These are phyloP conservation scores for Lactarius hatsudake DNA, from an alignment of 768 basidiomycete species.

Conservation along the genomic window DNA sequence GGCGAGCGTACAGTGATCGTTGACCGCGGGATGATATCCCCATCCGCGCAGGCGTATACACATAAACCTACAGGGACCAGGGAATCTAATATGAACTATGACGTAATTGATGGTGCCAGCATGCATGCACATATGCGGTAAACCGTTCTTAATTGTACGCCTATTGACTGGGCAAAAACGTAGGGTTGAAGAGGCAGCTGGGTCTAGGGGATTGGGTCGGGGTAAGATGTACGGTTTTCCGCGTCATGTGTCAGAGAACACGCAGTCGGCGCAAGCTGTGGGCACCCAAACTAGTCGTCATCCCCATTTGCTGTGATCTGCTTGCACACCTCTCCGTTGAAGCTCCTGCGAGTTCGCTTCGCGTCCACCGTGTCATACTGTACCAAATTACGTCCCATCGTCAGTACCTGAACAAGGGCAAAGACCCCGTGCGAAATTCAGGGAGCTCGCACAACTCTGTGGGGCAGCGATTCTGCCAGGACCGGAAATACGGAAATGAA, in stretches of 20 bases:
- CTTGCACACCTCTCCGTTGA: neutral
- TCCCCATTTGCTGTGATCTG: conserved; percentile 7
- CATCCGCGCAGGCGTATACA: neutral
- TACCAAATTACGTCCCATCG: neutral
- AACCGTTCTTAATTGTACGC: neutral
- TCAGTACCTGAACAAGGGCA: neutral
- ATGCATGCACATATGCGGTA: neutral
- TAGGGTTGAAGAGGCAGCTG: neutral
- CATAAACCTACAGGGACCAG: neutral
- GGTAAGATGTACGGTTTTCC: neutral
- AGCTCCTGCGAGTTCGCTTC: neutral
- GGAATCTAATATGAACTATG: conserved; percentile 10
- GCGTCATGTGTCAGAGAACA: neutral
- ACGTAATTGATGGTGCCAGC: neutral
- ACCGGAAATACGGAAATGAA: conserved; percentile 8
- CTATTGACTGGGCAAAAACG: conserved; percentile 8
- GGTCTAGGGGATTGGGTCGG: conserved; percentile 5
- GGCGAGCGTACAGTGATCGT: neutral
- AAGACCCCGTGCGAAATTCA: conserved; percentile 1
- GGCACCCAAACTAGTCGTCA: neutral
- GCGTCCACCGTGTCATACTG: neutral
- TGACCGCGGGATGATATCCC: neutral
- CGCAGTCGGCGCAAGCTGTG: neutral
- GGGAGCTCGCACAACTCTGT: neutral
- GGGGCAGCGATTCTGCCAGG: neutral